Conservation (phyloP, 1,284 basidiomycete species). For the Cryptococcus sp. region DNA sequence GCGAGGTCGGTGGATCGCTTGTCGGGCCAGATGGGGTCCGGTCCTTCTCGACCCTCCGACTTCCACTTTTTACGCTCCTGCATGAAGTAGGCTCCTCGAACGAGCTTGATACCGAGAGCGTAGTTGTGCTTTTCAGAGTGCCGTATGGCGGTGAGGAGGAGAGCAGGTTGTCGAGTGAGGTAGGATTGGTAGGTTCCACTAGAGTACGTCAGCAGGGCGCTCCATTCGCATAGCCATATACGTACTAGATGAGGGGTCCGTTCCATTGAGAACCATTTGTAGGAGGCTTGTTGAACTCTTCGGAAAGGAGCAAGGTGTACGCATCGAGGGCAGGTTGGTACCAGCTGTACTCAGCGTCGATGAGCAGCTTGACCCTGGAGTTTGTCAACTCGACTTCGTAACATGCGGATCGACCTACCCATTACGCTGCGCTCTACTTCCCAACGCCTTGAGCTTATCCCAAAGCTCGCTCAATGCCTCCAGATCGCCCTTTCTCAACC, state of each 20-base stretch:
- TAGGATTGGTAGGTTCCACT: slow-evolving; percentile 81
- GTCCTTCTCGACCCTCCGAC: slow-evolving; percentile 24
- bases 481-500: slow-evolving; percentile 52
- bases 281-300: slow-evolving; percentile 61
- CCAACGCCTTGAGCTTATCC: slow-evolving; percentile 57
- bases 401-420: slow-evolving; percentile 18
- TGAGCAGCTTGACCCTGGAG: slow-evolving; percentile 52
- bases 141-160: slow-evolving; percentile 62
- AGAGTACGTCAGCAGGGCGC: neutral
- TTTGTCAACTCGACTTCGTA: neutral
- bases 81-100: slow-evolving; percentile 87
- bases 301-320: slow-evolving; percentile 65
- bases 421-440: slow-evolving; percentile 54
- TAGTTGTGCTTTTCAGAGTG: slow-evolving; percentile 67
- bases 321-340: slow-evolving; percentile 80
- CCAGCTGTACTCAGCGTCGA: slow-evolving; percentile 77
- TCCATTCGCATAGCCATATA: neutral
- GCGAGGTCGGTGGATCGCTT: slow-evolving; percentile 68
- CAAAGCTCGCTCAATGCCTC: slow-evolving; percentile 57
- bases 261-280: slow-evolving; percentile 13
- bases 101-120: slow-evolving; percentile 85
- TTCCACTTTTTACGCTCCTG: slow-evolving; percentile 55
- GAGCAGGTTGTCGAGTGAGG: slow-evolving; percentile 57
- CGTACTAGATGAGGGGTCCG: slow-evolving; percentile 37
- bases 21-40: slow-evolving; percentile 49